Base-by-base conservation (phyloP, 2,329 filamentous ascomycete species). In the Corinectria fuckeliana region DNA sequence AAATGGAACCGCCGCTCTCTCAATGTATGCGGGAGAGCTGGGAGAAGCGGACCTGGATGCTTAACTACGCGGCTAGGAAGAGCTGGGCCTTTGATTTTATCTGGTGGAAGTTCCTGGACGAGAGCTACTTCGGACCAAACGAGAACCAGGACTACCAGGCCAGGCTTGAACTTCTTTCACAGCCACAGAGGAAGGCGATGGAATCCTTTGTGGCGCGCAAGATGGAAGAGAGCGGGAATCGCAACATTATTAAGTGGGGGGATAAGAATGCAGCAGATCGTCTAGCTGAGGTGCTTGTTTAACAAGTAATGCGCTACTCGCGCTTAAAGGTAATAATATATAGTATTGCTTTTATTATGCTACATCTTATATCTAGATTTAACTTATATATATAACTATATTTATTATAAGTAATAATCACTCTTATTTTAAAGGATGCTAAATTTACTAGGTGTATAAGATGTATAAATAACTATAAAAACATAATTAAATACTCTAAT, bases 81-180 rank as follows among this genome's bases (percentile, higher is more conserved):
- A 76, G 73, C 53, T 78, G 73, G 73, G 73, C 70, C 0, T 77
- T 79, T 62, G 76, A 79, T 53, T 63, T 64, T 10, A 60, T 78
- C 6, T 79, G 56, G 55, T 78, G 76, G 76, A 74, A 67, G 50
- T 74, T 62, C 56, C 57, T 78, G n/a, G 73, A 78, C 56, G 60
- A 72, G 54, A 64, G 57, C 1, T 39, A 39, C 3, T 39, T 39
- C 18, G 16, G 36, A 4, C 59, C 49, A 1, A 64, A 62, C 11
- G 61, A 65, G 9, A 5, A 60, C 10, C 45, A 53, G 8, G 49
- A 68, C 7, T 67, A 56, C 28, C 63, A 61, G 47, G 58, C 60
- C 8, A 72, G 69, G 39, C 20, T 71, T 0, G 38, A 68, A 21
- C 51, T 70, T 3, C 62, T 75, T 5, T 60, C 58, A 8, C 45